Evolutionary conservation across 129 eudicot species (phyloP).

Genomic region (Pseudognaphalium luteoalbum): DNA sequence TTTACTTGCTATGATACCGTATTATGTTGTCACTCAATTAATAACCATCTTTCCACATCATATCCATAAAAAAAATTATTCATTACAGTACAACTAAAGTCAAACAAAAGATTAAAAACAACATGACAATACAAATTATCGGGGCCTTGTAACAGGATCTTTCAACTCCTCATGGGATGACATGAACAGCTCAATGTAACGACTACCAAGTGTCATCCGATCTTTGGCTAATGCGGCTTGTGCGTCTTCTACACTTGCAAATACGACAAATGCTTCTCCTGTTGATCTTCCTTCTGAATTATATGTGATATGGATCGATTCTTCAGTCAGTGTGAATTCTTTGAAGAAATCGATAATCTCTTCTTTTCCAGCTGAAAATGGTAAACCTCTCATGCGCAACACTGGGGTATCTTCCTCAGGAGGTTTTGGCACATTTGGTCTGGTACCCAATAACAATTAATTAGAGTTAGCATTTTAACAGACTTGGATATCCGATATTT

Average conservation of each 20-base stretch:
- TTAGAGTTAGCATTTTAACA: neutral
- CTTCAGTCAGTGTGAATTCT: constrained; percentile 66
- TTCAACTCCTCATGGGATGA: constrained; percentile 73
- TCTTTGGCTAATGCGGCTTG: constrained; percentile 84
- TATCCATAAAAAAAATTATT: constrained; percentile 15
- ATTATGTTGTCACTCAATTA: neutral
- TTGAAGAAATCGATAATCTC: constrained; percentile 83
- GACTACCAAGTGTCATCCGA: constrained; percentile 95
- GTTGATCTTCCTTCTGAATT: constrained; percentile 77
- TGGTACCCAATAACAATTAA: constrained; percentile 10
- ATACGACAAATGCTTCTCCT: constrained; percentile 95
- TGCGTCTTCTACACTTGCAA: constrained; percentile 68
- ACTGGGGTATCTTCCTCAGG: constrained; percentile 59
- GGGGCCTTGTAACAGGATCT: constrained; percentile 69
- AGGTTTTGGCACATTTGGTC: constrained; percentile 49
- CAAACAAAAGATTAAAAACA: neutral
- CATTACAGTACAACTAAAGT: constrained; percentile 16
- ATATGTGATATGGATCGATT: constrained; percentile 55
- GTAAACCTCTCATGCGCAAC: constrained; percentile 91
- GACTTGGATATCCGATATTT: neutral
- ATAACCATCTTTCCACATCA: constrained; percentile 23
- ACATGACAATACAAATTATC: neutral
- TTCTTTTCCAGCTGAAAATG: constrained; percentile 89
- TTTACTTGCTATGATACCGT: neutral
- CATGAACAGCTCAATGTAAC: constrained; percentile 80